Base-by-base conservation (phyloP, 768 basidiomycete genomes). In the Royoungia palumana region DNA sequence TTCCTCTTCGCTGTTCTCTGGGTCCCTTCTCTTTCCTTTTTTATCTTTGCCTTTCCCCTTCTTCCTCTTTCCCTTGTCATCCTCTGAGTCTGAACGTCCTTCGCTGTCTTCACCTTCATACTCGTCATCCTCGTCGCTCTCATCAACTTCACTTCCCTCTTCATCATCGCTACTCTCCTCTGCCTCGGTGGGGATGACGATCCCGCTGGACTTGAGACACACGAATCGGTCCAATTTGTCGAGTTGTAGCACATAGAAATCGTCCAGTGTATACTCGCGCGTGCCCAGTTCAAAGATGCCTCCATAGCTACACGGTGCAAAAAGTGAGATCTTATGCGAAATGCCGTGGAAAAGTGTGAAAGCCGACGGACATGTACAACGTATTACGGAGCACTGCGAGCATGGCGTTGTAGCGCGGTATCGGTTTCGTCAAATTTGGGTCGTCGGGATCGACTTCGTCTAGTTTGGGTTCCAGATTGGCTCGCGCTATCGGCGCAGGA, bases 341-440 rank as follows among this genome's bases (percentile, higher is more conserved):
- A 6, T 5, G 6, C 4, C n/a, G 10, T 35, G 24, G 28, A 54
- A 13, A 5, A 25, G 12, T 30, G 38, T 9, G 11, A 19, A 22
- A 42, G 10, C 2, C 36, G 34, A 49, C 88, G 17, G 49, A 90
- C 89, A 94, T 84, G 68, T 89, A 94, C 1, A 95, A 71, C 0
- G 87, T 91, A 63, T 92, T 94, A 19, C 83, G 78, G 36, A 91
- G 73, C 7, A 94, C 83, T 0, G 90, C 82, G 7, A 94, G 72
- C 91, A 95, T 94, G 5, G 89, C 78, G 58, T 94, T 95, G 66
- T 94, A 94, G 8, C 90, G 76, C 1, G 83, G 75, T 16, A 85
- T 71, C 0, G 93, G 94, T 1, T 71, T 68, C 0, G 85, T 82
- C 51, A 76, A 61, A 32, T 72, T 67, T 0, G 89, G 85, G 59